Evolutionary conservation across 768 basidiomycete genomes (phyloP).

Genomic region (Phylloporus scabripes): DNA sequence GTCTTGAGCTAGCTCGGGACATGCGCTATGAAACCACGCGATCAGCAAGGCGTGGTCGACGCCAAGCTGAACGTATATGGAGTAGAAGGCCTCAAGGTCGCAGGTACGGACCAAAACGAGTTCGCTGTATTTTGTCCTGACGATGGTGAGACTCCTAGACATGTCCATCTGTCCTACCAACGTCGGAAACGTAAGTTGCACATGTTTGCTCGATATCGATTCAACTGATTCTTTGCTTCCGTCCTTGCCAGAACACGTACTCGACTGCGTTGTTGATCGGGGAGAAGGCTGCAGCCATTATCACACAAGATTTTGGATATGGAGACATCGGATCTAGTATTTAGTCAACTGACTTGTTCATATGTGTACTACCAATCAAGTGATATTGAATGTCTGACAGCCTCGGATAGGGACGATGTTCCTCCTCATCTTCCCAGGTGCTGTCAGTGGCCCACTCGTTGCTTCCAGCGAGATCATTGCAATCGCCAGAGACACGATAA

Average conservation of each 20-base stretch:
- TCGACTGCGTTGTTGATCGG: slow-evolving; percentile 15
- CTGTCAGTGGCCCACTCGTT: no score
- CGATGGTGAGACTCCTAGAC: slow-evolving; percentile 16
- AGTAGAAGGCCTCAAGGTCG: slow-evolving; percentile 52
- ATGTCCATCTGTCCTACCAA: slow-evolving; percentile 33
- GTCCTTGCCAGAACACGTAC: slow-evolving; percentile 7
- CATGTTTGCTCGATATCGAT: no score
- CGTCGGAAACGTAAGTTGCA: slow-evolving; percentile 19
- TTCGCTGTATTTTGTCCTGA: neutral
- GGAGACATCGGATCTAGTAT: no score
- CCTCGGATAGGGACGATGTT: no score
- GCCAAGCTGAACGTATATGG: slow-evolving; percentile 57
- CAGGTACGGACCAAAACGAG: slow-evolving; percentile 34
- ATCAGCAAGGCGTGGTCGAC: slow-evolving; percentile 60
- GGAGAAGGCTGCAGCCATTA: slow-evolving; percentile 15
- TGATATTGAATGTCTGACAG: no score
- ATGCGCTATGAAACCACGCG: slow-evolving; percentile 62
- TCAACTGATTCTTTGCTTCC: neutral
- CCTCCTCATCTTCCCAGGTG: no score
- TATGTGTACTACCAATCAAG: no score
- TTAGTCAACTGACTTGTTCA: no score
- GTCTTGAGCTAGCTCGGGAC: slow-evolving; percentile 47
- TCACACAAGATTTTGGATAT: slow-evolving; percentile 6
- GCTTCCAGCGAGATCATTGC: no score
- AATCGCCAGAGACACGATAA: no score